Evolutionary conservation across 2,329 filamentous ascomycete genomes (phyloP), one percentile per base, ranked within the genome.

Genomic region (Talaromyces amestolkiae): DNA sequence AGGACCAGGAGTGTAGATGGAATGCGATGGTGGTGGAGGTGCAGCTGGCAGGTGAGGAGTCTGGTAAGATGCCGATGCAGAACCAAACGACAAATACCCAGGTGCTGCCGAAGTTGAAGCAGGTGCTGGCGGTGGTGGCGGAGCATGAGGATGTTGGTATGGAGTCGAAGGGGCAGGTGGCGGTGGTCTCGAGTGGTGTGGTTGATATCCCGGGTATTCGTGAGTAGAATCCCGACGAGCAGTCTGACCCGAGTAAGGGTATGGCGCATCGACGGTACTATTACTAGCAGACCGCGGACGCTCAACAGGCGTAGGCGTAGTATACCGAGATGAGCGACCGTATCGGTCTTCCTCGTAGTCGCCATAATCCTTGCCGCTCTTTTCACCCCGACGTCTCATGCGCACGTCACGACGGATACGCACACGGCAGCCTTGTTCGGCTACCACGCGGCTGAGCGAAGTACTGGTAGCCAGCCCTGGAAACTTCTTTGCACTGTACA

Each of bases 401-500:
- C 93, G 89, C 7, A 96, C 92, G 79, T 98, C 95, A 69, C 95
- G 91, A 65, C 95, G 88, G 73, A 99, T 99, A 54, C 95, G 90
- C 33, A 99, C 95, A 70, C 94, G 92, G 78, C 95, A 98, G 66
- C 95, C 95, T 79, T 99, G 95, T 78, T 99, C 94, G 19, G 94
- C 93, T 51, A 99, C 93, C 41, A 92, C 90, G 68, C 93, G 90
- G 79, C 93, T 97, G 59, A 98, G 83, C 13, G 86, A 83, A 0
- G 95, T 99, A 80, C 93, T 97, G 77, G 95, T 92, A 53, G 91
- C 90, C 66, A 98, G 82, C 19, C 94, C 95, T 17, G 95, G 95
- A 81, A 99, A 99, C 82, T 97, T 98, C 88, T 98, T 99, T 61
- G 95, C 95, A 72, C 93, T 97, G 82, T 86, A 98, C 49, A 98